Base-by-base conservation (phyloP, 768 basidiomycete species). In the Russula ochroleuca region DNA sequence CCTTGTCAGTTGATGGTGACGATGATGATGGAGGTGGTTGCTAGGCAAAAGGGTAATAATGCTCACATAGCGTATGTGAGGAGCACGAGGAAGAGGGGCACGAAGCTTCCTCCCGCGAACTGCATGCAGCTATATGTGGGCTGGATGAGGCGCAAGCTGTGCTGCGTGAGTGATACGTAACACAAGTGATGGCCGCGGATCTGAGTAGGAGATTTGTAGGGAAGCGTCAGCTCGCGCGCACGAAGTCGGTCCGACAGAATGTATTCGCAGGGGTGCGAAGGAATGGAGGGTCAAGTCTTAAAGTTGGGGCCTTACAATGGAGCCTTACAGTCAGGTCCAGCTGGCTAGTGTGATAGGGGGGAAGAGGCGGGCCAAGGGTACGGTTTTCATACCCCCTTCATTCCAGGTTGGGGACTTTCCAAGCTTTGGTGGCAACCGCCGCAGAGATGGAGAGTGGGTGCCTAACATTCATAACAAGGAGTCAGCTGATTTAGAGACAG, bases 31-130 rank as follows among this genome's bases (percentile, higher is more conserved):
- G 28, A 28, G 28, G 28, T 28, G 28, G 28, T 5, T 2, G 38
- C 21, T 14, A 15, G 28, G 28, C 31, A 15, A 23, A 59, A 19
- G 21, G 1, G 41, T 33, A 9, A 28, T 31, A 3, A 17, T 25
- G 40, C 63, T 64, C 47, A 64, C 63, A 52, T 49, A 6, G 52
- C 35, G 11, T 49, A 47, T 45, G 52, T 48, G 38, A 59, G 45
- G 37, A 59, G 28, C 28, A 35, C 38, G 49, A 59, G 41, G 56
- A 41, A 8, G 17, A 54, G 38, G 28, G 37, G 28, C 37, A 59
- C 43, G 2, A 53, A 49, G 31, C 28, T 48, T 47, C 63, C 45
- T 5, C 52, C 31, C 17, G n/a, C 52, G 19, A 64, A 41, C 48
- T 54, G 63, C 63, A 64, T 64, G 63, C 48, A 40, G 31, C 37